These are phyloP conservation scores for Candida maesae DNA, from an alignment of 805 yeast species.

Conservation along the genomic window DNA sequence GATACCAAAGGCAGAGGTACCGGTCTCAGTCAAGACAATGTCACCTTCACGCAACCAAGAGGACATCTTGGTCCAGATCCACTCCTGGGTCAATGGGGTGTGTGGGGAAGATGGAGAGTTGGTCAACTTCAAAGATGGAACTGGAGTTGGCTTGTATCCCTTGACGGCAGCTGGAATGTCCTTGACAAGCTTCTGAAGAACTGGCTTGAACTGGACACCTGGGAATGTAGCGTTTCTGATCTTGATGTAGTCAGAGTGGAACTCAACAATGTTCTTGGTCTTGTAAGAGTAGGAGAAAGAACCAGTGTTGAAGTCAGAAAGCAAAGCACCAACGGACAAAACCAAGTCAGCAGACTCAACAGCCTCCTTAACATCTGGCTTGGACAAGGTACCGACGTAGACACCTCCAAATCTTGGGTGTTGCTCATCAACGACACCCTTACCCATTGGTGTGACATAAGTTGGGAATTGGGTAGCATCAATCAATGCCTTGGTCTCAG, in stretches of 20 bases:
- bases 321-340: conserved; percentile 74
- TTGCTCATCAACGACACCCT: conserved; percentile 70
- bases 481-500: conserved; percentile 61
- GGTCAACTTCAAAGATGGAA: conserved; percentile 48
- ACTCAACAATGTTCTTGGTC: conserved; percentile 72
- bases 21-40: conserved; percentile 66
- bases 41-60: conserved; percentile 65
- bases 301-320: conserved; percentile 90
- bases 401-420: conserved; percentile 78
- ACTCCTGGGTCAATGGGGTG: conserved; percentile 56
- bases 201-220: conserved; percentile 66
- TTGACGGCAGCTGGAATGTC: conserved; percentile 36
- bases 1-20: conserved; percentile 73
- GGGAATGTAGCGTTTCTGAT: conserved; percentile 67
- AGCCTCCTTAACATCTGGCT: conserved; percentile 64
- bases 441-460: conserved; percentile 89
- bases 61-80: conserved; percentile 64
- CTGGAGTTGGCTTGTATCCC: conserved; percentile 47
- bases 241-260: conserved; percentile 74
- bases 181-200: conserved; percentile 40
- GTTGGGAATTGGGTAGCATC: conserved; percentile 73
- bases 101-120: conserved; percentile 42
- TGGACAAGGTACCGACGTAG: conserved; percentile 77
- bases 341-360: conserved; percentile 75
- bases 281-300: conserved; percentile 74